A percentile compares a stretch with the other conserved stretches of the same genome.
Evolutionary conservation across 352 stramenopile species (phyloP).

Genomic region (Pythium biforme): DNA sequence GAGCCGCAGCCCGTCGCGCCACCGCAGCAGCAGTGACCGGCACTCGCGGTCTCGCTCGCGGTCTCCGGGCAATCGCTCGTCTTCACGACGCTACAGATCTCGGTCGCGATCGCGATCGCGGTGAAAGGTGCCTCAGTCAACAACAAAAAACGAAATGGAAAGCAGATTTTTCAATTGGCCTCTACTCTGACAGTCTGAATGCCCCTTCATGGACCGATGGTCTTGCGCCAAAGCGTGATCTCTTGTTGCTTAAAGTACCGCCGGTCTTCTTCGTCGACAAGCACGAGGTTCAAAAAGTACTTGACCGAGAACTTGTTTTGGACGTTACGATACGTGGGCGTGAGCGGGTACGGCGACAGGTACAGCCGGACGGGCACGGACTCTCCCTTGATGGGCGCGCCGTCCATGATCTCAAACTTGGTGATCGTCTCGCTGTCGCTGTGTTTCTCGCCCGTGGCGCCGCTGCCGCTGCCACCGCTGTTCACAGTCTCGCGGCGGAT

Average conservation of each 20-base stretch:
- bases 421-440: slow-evolving; percentile 96
- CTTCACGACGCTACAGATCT: slow-evolving; percentile 12
- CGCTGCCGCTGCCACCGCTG: slow-evolving; percentile 37
- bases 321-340: slow-evolving; percentile 87
- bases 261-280: slow-evolving; percentile 99
- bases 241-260: slow-evolving; percentile 99
- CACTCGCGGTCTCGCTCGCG: slow-evolving; percentile 30
- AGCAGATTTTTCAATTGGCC: neutral
- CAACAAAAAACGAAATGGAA: neutral
- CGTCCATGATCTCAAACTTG: slow-evolving; percentile 99
- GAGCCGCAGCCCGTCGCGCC: slow-evolving; percentile 25
- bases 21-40: slow-evolving; percentile 27
- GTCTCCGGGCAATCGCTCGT: slow-evolving; percentile 2
- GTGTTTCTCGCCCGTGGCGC: slow-evolving; percentile 68
- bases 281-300: slow-evolving; percentile 98
- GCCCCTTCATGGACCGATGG: slow-evolving; percentile 27
- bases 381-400: slow-evolving; percentile 95
- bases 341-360: slow-evolving; percentile 88
- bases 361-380: slow-evolving; percentile 97
- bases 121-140: slow-evolving; percentile 4
- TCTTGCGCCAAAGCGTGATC: slow-evolving; percentile 94
- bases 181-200: neutral
- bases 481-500: slow-evolving; percentile 92
- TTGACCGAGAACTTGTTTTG: slow-evolving; percentile 93
- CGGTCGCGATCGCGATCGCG: slow-evolving; percentile 16